These are phyloP conservation scores for Piromyces finnis DNA, from an alignment of 192 early-diverging fungal species.

Conservation along the genomic window DNA sequence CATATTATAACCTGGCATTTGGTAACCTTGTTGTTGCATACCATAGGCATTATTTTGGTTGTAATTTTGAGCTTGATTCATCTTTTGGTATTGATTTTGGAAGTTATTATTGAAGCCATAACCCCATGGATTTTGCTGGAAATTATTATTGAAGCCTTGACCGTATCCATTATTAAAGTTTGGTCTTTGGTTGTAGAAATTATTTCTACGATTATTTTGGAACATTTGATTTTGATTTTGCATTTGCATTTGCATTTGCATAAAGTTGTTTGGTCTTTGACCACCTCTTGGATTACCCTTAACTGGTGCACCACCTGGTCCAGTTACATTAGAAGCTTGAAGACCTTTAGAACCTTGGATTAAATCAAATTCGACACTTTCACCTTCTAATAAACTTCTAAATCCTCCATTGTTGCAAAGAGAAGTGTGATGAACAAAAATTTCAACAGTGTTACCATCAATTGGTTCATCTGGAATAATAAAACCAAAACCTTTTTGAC, in stretches of 20 bases:
- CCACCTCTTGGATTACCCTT: conserved; percentile 45
- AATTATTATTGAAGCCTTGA: background rate
- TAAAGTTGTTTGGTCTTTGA: background rate
- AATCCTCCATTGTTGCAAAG: conserved; percentile 60
- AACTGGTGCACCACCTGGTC: conserved; percentile 48
- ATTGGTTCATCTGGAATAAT: conserved; percentile 52
- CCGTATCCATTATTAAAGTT: background rate
- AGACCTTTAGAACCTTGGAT: conserved; percentile 60
- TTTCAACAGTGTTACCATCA: conserved; percentile 44
- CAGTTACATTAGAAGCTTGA: conserved; percentile 66
- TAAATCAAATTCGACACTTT: conserved; percentile 18
- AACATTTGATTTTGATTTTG: background rate
- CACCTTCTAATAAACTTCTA: conserved; percentile 16
- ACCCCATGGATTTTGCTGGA: background rate
- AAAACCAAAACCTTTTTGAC: conserved; percentile 53
- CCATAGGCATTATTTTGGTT: background rate
- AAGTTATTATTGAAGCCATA: background rate
- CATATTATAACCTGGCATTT: background rate
- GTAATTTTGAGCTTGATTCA: background rate
- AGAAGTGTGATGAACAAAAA: conserved; percentile 64
- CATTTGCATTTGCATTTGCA: background rate
- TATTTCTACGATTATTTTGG: background rate
- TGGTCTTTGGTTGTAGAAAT: background rate
- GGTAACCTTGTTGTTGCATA: background rate
- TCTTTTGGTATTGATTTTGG: background rate